A percentile compares a stretch with the other conserved stretches of the same genome.
These are phyloP conservation scores for Diaporthe batatas DNA, from an alignment of 2,329 filamentous ascomycete genomes.

Conservation along the genomic window DNA sequence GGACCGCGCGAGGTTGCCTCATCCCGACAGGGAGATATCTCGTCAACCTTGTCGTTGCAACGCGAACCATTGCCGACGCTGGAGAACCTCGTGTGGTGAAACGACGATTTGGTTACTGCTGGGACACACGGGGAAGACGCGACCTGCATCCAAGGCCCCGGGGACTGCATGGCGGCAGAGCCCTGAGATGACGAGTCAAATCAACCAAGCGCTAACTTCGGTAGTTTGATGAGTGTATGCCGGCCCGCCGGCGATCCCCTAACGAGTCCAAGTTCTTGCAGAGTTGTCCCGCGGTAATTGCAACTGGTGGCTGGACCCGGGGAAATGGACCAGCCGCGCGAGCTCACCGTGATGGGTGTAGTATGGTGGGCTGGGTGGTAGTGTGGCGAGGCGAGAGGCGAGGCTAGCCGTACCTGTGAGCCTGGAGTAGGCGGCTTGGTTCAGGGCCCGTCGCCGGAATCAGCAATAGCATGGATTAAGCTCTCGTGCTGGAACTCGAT, in stretches of 20 bases:
- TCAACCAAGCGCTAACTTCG: slow-evolving; percentile 12
- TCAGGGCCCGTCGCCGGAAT: slow-evolving; percentile 16
- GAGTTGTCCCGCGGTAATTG: slow-evolving; percentile 12
- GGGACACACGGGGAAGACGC: slow-evolving; percentile 21
- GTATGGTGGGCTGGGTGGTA: too few relatives aligned
- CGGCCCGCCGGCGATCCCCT: slow-evolving; percentile 25
- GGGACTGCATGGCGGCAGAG: slow-evolving; percentile 14
- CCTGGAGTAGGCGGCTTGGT: slow-evolving; percentile 5
- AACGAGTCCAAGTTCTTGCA: not conserved
- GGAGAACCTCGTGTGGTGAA: not conserved
- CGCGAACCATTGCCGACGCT: slow-evolving; percentile 13
- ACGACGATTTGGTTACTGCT: not conserved
- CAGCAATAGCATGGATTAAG: slow-evolving; percentile 23
- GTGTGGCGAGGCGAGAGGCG: not conserved
- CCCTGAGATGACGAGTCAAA: slow-evolving; percentile 24
- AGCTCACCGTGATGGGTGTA: not conserved
- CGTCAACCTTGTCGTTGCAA: slow-evolving; percentile 10
- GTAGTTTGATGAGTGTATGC: slow-evolving; percentile 20
- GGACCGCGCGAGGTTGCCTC: not conserved
- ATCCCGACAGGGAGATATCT: slow-evolving; percentile 1
- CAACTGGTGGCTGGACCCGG: slow-evolving; percentile 18
- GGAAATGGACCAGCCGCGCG: slow-evolving; percentile 20
- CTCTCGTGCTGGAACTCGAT: slow-evolving; percentile 26
- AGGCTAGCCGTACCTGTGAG: slow-evolving; percentile 22
- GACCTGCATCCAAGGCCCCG: slow-evolving; percentile 21